Percentiles rank a stretch among this genome's conserved stretches.
phyloP scores from a whole-genome alignment of 495 filamentous ascomycete species.

The Chaetomium tenue region DNA sequence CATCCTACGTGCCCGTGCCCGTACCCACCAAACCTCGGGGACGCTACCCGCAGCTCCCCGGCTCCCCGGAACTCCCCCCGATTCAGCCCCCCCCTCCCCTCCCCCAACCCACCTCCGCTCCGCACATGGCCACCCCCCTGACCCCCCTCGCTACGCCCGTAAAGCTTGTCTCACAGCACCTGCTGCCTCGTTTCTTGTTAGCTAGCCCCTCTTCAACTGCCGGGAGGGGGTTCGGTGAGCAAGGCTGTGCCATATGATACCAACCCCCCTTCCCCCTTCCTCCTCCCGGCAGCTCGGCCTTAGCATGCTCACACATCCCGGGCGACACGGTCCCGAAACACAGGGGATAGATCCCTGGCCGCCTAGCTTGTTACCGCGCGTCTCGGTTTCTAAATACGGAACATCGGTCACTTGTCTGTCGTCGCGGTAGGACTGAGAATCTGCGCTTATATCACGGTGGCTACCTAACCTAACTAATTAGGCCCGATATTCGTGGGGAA shows the following conservation, averaged over 20 bases:
- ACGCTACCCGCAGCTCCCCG: too few relatives aligned
- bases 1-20: background rate
- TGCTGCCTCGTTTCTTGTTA: background rate
- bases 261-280: background rate
- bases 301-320: background rate
- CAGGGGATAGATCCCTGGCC: too few relatives aligned
- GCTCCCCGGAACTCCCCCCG: background rate
- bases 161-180: background rate
- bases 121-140: background rate
- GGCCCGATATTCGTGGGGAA: background rate
- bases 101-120: too few relatives aligned
- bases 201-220: background rate
- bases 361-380: background rate
- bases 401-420: background rate
- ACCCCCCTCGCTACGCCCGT: background rate
- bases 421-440: background rate
- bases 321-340: background rate
- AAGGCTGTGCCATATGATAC: background rate
- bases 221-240: background rate
- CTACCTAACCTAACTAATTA: background rate
- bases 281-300: too few relatives aligned
- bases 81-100: background rate
- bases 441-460: background rate
- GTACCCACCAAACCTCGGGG: too few relatives aligned
- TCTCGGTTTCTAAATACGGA: background rate